These are phyloP conservation scores for Scedosporium minutisporum DNA, from an alignment of 2,329 filamentous ascomycete genomes.

Conservation along the genomic window DNA sequence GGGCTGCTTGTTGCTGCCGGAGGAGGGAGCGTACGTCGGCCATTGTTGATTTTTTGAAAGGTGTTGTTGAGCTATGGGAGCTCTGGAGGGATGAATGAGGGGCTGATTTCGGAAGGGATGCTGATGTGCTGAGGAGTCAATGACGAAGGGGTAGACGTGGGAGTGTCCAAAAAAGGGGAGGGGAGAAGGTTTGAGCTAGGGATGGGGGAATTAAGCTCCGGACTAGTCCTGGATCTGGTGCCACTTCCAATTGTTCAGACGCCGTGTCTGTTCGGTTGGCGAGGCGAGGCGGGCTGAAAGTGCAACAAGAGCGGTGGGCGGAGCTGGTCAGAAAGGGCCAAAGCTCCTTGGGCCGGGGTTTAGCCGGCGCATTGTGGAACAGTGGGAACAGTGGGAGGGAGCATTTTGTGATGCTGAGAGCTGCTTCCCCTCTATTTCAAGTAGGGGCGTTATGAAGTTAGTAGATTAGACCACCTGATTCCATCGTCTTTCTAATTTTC, in stretches of 20 bases:
- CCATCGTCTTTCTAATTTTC: background rate
- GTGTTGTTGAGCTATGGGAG: background rate
- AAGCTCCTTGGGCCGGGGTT: constrained; percentile 15
- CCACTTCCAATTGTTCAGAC: background rate
- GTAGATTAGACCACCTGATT: too few species aligned
- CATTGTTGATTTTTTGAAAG: constrained; percentile 38
- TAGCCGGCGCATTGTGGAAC: constrained; percentile 17
- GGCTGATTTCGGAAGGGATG: constrained; percentile 1
- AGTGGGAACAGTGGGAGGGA: background rate
- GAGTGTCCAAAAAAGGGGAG: constrained; percentile 2
- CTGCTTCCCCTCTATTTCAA: background rate
- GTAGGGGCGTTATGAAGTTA: background rate
- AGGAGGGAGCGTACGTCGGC: constrained; percentile 72
- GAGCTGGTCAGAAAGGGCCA: background rate
- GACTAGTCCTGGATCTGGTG: background rate
- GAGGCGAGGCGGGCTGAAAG: background rate
- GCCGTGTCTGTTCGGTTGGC: background rate
- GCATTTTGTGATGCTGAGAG: background rate
- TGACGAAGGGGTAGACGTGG: too few species aligned
- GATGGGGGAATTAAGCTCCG: background rate
- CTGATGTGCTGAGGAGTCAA: too few species aligned
- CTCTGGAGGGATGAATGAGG: background rate
- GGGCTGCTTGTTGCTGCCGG: constrained; percentile 64
- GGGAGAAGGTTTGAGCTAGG: background rate
- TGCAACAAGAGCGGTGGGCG: background rate